Conservation (phyloP, 176 grass and related monocot genomes). For the Puccinellia tenuiflora region DNA sequence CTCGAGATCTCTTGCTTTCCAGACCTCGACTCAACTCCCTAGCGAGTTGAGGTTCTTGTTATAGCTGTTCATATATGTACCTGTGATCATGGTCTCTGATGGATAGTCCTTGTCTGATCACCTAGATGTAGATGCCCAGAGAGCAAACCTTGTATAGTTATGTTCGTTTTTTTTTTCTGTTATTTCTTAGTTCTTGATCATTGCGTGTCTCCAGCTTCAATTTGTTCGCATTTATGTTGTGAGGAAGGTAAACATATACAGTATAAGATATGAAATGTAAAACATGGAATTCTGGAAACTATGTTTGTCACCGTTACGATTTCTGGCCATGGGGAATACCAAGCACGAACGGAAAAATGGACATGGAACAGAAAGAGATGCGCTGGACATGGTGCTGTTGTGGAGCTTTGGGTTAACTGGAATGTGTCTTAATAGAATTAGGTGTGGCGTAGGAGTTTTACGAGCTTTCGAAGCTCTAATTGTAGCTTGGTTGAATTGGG, state of each 20-base stretch:
- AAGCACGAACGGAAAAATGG: background rate
- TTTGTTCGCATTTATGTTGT: background rate
- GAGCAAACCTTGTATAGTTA: constrained; percentile 10
- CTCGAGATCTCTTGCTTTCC: no score
- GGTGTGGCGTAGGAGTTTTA: background rate
- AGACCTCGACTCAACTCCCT: no score
- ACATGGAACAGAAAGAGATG: background rate
- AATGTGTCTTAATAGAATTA: background rate
- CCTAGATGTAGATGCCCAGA: background rate
- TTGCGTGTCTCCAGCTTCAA: background rate
- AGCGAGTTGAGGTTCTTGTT: constrained; percentile 11
- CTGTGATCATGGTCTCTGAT: background rate
- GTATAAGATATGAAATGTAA: background rate
- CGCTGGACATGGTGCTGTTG: background rate
- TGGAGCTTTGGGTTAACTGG: background rate
- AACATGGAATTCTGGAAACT: background rate
- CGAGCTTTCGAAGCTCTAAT: background rate
- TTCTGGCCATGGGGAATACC: background rate
- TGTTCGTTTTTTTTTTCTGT: background rate
- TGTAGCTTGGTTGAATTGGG: background rate
- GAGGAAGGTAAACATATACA: background rate
- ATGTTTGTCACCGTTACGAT: background rate
- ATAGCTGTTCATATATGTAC: constrained; percentile 32
- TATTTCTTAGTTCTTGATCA: background rate
- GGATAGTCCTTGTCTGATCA: constrained; percentile 9